Conservation (phyloP, 257 asterid species). For the Marsdenia floribunda region DNA sequence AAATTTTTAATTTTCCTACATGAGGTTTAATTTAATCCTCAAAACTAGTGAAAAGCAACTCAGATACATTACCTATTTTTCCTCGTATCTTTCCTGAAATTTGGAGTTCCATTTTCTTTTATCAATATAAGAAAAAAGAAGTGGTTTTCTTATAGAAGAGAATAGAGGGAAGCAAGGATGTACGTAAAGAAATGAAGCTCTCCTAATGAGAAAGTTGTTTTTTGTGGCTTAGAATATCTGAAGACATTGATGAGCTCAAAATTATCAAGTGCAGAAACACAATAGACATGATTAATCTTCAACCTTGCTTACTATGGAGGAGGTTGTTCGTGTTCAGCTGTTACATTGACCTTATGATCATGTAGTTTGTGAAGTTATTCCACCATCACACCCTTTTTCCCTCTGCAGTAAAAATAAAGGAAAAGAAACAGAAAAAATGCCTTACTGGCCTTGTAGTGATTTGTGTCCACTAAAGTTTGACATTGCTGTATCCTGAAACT, state of each 20-base stretch:
- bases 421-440: background rate
- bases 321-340: background rate
- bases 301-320: background rate
- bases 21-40: background rate
- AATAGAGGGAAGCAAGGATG: background rate
- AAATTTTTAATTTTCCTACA: background rate
- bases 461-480: background rate
- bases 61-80: background rate
- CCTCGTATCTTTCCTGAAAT: background rate
- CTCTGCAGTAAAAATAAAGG: background rate
- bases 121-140: background rate
- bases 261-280: background rate
- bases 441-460: background rate
- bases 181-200: background rate
- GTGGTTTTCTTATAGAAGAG: background rate
- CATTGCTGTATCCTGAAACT: background rate
- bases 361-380: background rate
- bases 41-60: background rate
- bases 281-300: background rate
- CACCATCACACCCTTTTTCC: background rate
- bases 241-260: background rate
- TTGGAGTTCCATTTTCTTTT: background rate
- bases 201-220: background rate
- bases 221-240: background rate
- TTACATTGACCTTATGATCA: background rate